Evolutionary conservation across 306 rosid species (phyloP).

Genomic region (Fragaria nilgerrensis): DNA sequence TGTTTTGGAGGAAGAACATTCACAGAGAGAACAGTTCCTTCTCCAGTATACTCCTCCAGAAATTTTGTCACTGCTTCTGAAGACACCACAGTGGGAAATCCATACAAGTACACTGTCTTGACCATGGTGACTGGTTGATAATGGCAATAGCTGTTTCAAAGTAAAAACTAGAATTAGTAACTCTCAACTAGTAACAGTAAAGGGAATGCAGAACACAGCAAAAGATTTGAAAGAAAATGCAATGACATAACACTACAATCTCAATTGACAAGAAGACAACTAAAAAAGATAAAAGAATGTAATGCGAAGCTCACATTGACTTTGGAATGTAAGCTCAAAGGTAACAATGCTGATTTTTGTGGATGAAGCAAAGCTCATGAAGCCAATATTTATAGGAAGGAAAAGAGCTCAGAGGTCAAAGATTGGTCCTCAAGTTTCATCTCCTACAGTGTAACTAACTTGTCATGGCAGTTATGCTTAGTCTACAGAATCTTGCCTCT

Average conservation of each 20-base stretch:
- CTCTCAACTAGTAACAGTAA: not conserved
- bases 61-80: constrained; percentile 32
- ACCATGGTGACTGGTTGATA: constrained; percentile 26
- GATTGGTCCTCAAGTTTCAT: not conserved
- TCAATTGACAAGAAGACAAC: not conserved
- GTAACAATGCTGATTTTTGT: not conserved
- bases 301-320: not conserved
- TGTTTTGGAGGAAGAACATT: constrained; percentile 21
- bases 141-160: not conserved
- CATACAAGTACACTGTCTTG: constrained; percentile 36
- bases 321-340: not conserved
- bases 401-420: not conserved
- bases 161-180: not conserved
- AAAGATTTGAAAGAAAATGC: not conserved
- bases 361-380: not conserved
- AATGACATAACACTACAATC: not conserved
- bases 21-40: constrained; percentile 40
- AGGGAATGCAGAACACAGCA: not conserved
- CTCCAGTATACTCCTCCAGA: constrained; percentile 44
- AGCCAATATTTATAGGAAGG: not conserved
- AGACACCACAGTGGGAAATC: constrained; percentile 36
- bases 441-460: not conserved
- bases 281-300: not conserved
- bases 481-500: not conserved
- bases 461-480: not conserved